Percentiles rank a stretch among this genome's conserved stretches.
These are phyloP conservation scores for Penicillium crustosum DNA, from an alignment of 2,329 filamentous ascomycete species.

Conservation along the genomic window DNA sequence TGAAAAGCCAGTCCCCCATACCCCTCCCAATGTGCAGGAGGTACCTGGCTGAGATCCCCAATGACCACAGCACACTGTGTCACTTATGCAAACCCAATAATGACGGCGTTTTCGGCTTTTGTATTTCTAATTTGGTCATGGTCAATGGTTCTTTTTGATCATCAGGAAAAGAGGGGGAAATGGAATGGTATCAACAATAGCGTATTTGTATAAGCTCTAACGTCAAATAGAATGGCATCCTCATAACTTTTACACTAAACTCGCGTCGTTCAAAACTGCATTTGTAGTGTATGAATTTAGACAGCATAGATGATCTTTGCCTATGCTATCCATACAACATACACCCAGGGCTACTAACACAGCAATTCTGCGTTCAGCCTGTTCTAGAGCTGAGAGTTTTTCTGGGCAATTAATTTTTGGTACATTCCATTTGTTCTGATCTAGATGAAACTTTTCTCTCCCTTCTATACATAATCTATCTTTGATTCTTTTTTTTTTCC, in stretches of 20 bases:
- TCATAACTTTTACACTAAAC: neutral
- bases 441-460: neutral
- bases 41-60: conserved; percentile 6
- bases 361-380: neutral
- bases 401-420: too few relatives aligned
- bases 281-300: neutral
- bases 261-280: neutral
- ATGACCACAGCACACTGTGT: neutral
- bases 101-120: conserved; percentile 17
- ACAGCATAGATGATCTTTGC: neutral
- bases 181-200: conserved; percentile 1
- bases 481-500: neutral
- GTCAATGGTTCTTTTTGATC: neutral
- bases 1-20: conserved; percentile 1
- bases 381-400: neutral
- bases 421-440: too few relatives aligned
- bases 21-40: conserved; percentile 12
- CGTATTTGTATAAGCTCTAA: neutral
- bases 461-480: neutral
- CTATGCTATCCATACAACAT: neutral
- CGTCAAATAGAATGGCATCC: neutral
- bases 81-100: neutral
- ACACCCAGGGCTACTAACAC: neutral
- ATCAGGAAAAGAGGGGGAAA: neutral
- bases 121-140: conserved; percentile 3